phyloP scores from a whole-genome alignment of 2,329 filamentous ascomycete species.

The Xylariaceae sp. region DNA sequence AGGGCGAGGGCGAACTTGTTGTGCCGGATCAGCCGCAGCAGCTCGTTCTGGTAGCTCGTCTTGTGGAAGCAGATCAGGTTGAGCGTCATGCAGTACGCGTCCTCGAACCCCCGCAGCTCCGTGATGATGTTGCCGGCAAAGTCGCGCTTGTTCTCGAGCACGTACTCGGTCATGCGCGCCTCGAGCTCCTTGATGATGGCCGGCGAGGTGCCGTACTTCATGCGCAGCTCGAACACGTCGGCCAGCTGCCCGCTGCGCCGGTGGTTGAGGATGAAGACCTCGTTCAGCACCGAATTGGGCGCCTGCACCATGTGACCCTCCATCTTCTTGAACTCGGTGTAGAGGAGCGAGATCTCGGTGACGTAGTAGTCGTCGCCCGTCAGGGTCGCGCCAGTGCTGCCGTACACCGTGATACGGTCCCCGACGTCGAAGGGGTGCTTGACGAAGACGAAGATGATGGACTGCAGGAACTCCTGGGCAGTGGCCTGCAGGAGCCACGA shows the following conservation, averaged over 20 bases:
- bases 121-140: conserved; percentile 82
- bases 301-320: conserved; percentile 93
- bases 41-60: conserved; percentile 91
- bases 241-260: conserved; percentile 81
- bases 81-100: conserved; percentile 78
- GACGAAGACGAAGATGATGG: conserved; percentile 90
- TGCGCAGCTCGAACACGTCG: conserved; percentile 73
- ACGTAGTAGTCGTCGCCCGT: conserved; percentile 93
- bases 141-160: conserved; percentile 77
- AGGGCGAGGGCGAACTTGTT: conserved; percentile 93
- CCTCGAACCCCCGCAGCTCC: conserved; percentile 69
- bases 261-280: conserved; percentile 90
- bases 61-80: conserved; percentile 98
- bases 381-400: conserved; percentile 71
- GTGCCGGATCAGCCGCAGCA: conserved; percentile 78
- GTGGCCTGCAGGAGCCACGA: conserved; percentile 91
- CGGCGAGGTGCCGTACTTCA: conserved; percentile 82
- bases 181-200: conserved; percentile 77
- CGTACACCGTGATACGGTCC: conserved; percentile 86
- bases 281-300: conserved; percentile 89
- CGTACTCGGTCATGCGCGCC: conserved; percentile 73
- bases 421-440: conserved; percentile 97
- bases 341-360: conserved; percentile 85
- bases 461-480: conserved; percentile 90
- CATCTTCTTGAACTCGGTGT: conserved; percentile 98